phyloP scores from a whole-genome alignment of 139 green algal species.

The Chlorella sp. region DNA sequence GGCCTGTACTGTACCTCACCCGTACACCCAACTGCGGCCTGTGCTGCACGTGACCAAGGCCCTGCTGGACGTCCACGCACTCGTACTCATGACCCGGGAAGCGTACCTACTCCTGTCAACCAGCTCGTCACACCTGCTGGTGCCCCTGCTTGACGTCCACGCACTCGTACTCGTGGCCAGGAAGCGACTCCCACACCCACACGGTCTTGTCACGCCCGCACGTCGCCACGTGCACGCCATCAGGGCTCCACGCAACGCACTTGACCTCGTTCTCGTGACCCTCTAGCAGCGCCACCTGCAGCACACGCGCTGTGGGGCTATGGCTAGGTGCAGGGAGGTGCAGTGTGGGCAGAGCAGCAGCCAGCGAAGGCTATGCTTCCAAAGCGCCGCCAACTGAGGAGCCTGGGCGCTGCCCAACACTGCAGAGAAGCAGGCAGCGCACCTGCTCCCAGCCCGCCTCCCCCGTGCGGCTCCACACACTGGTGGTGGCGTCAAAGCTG shows the following conservation, averaged over 20 bases:
- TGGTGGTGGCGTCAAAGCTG: constrained; percentile 83
- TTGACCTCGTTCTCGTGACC: constrained; percentile 98
- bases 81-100: constrained; percentile 82
- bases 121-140: constrained; percentile 23
- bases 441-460: constrained; percentile 77
- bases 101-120: constrained; percentile 94
- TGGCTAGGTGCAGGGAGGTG: neutral
- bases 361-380: too few species aligned
- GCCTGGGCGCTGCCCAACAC: too few species aligned
- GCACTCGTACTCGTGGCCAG: constrained; percentile 87
- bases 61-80: constrained; percentile 92
- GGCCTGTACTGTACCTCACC: too few species aligned
- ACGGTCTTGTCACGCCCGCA: constrained; percentile 87
- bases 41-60: constrained; percentile 53
- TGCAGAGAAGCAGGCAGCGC: too few species aligned
- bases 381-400: too few species aligned
- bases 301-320: too few species aligned
- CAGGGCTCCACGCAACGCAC: constrained; percentile 77
- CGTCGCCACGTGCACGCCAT: constrained; percentile 77
- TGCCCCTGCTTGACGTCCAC: constrained; percentile 93
- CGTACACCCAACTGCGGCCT: too few species aligned
- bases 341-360: neutral
- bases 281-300: constrained; percentile 71
- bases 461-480: constrained; percentile 71
- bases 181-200: constrained; percentile 92